Conservation (phyloP, 78 protist species). For the Thecamonas trahens region DNA sequence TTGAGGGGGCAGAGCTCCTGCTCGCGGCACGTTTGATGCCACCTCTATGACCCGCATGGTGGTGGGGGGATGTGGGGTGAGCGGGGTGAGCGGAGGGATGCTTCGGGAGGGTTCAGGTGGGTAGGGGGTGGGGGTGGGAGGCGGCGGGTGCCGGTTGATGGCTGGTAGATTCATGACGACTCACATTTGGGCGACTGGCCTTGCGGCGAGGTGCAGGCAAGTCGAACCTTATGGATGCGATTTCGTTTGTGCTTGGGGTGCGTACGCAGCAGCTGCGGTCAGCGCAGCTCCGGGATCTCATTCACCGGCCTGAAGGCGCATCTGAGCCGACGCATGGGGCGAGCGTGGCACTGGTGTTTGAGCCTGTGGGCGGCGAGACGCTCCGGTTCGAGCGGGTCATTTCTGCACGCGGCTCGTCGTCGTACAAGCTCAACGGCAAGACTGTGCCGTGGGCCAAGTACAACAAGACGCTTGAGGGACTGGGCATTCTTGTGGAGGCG, state of each 20-base stretch:
- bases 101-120: no score
- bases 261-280: constrained; percentile 70
- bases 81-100: no score
- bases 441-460: constrained; percentile 34
- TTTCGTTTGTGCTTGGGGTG: constrained; percentile 90
- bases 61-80: no score
- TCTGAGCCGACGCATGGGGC: background rate
- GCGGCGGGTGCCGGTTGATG: background rate
- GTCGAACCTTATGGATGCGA: constrained; percentile 92
- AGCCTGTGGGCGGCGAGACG: background rate
- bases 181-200: background rate
- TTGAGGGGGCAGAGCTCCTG: no score
- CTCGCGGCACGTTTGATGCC: no score
- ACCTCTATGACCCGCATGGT: no score
- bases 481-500: constrained; percentile 51
- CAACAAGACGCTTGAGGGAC: constrained; percentile 13
- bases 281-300: constrained; percentile 8
- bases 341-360: background rate
- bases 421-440: constrained; percentile 35
- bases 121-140: background rate
- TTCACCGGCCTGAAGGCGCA: background rate
- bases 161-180: background rate
- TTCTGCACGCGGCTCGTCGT: constrained; percentile 7
- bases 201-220: constrained; percentile 39
- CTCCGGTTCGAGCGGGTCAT: constrained; percentile 25